A percentile compares a stretch with the other conserved stretches of the same genome.
phyloP scores from a whole-genome alignment of 176 grass and related monocot genomes.

The Pontederia paniculata region DNA sequence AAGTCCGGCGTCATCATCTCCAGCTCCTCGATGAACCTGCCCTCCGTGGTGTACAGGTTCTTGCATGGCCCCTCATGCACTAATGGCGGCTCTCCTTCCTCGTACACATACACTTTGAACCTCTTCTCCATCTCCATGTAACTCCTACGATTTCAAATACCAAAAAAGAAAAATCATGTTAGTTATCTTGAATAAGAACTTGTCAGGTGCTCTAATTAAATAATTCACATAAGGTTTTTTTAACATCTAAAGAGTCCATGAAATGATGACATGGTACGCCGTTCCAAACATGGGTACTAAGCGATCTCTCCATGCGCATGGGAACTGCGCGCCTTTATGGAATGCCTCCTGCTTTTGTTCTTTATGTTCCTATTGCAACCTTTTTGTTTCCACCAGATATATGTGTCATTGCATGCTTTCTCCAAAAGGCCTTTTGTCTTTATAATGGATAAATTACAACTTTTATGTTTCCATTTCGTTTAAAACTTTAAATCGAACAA shows the following conservation, averaged over 20 bases:
- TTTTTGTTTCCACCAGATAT: too few species aligned
- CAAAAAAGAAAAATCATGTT: background rate
- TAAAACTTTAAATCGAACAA: too few species aligned
- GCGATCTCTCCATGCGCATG: too few species aligned
- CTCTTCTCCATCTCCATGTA: slow-evolving; percentile 65
- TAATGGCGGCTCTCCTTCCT: slow-evolving; percentile 68
- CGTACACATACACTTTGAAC: slow-evolving; percentile 77
- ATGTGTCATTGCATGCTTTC: too few species aligned
- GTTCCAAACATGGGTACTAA: too few species aligned
- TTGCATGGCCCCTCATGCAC: slow-evolving; percentile 55
- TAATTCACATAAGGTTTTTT: background rate
- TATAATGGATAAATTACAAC: too few species aligned
- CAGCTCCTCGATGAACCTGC: slow-evolving; percentile 65
- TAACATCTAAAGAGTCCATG: background rate
- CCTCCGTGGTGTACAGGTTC: slow-evolving; percentile 69
- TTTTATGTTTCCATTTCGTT: too few species aligned
- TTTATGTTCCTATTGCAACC: too few species aligned
- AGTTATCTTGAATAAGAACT: background rate
- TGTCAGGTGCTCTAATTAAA: background rate
- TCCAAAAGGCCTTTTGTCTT: too few species aligned
- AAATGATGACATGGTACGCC: too few species aligned
- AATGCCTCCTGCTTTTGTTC: too few species aligned
- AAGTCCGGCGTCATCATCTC: slow-evolving; percentile 21
- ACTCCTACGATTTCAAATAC: slow-evolving; percentile 42
- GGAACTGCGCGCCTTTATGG: too few species aligned